phyloP scores from a whole-genome alignment of 2,329 filamentous ascomycete species.

The Fusarium sterilihyphosum region DNA sequence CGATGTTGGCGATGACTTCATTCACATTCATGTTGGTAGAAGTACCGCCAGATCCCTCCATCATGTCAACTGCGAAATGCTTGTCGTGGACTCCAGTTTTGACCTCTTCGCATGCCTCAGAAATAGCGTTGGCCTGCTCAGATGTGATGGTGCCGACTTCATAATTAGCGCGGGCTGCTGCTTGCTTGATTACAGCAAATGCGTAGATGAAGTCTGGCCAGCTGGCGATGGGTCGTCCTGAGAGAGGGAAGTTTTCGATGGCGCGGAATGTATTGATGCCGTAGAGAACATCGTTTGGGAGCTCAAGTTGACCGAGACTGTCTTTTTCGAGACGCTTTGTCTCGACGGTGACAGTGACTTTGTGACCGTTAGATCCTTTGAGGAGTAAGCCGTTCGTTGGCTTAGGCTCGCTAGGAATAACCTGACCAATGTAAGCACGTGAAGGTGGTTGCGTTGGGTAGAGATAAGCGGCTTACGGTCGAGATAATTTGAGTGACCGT shows the following conservation, averaged over 20 bases:
- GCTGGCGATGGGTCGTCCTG: background rate
- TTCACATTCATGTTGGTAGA: conserved; percentile 12
- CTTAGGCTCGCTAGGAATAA: background rate
- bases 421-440: background rate
- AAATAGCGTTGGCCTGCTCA: background rate
- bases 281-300: background rate
- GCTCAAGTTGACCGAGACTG: background rate
- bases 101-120: background rate
- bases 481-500: background rate
- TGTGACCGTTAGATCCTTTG: background rate
- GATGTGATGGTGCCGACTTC: background rate
- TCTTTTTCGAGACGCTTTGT: conserved; percentile 1
- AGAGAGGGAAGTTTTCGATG: conserved; percentile 5
- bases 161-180: conserved; percentile 1
- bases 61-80: conserved; percentile 7
- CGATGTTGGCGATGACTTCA: conserved; percentile 9
- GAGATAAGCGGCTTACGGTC: background rate
- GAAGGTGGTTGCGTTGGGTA: background rate
- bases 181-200: conserved; percentile 1
- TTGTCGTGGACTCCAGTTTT: background rate
- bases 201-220: conserved; percentile 1
- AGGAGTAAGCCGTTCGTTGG: background rate
- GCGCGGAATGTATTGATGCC: conserved; percentile 4
- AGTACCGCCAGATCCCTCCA: conserved; percentile 4
- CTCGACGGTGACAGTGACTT: background rate